Conservation (phyloP, 139 green algal genomes). For the Asterochloris sp. region DNA sequence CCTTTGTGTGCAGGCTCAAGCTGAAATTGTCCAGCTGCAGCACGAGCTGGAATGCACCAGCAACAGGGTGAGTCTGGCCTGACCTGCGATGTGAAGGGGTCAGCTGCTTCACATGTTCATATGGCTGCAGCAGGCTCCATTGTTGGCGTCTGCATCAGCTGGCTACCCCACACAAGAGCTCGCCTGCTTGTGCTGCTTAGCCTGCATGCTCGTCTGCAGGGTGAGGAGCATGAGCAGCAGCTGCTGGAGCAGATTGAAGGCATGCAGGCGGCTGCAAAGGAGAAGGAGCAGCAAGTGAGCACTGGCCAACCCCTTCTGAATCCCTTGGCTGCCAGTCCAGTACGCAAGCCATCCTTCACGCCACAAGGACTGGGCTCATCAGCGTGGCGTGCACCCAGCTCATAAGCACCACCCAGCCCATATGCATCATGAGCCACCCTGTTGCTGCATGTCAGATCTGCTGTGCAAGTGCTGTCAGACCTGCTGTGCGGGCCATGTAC, state of each 20-base stretch:
- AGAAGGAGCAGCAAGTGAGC: constrained; percentile 2
- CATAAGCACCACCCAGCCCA: too few species aligned
- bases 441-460: background rate
- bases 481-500: background rate
- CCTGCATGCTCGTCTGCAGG: background rate
- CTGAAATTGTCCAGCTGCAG: constrained; percentile 12
- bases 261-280: background rate
- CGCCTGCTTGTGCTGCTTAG: background rate
- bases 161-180: background rate
- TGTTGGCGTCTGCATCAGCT: background rate
- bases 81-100: too few species aligned
- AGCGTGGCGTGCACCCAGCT: background rate
- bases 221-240: constrained; percentile 2
- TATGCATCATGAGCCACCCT: background rate
- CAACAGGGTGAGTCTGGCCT: background rate
- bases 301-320: background rate
- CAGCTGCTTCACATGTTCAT: background rate
- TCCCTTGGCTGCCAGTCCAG: background rate
- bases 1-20: constrained; percentile 4
- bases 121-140: background rate
- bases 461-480: background rate
- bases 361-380: background rate
- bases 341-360: background rate
- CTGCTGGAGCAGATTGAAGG: background rate
- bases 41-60: constrained; percentile 12